phyloP scores from a whole-genome alignment of 176 grass and related monocot genomes.

The Oryza officinalis region DNA sequence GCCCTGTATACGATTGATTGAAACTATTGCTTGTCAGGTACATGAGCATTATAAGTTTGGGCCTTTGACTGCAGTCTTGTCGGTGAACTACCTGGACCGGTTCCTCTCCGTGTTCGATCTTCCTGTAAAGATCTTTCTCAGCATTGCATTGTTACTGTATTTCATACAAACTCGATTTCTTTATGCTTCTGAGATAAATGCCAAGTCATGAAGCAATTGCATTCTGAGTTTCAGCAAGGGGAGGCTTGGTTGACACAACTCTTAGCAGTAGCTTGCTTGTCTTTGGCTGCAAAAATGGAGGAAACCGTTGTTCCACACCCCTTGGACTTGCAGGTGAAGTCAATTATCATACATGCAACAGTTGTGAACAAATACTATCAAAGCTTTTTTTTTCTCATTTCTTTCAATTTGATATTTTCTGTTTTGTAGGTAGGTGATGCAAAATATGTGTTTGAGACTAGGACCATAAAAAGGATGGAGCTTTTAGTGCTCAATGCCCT shows the following conservation, averaged over 20 bases:
- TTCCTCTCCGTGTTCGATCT: conserved; percentile 79
- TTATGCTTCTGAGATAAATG: conserved; percentile 11
- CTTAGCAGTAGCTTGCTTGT: conserved; percentile 82
- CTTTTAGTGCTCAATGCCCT: conserved; percentile 74
- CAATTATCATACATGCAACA: conserved; percentile 24
- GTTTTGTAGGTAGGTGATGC: conserved; percentile 52
- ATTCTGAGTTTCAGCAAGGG: conserved; percentile 50
- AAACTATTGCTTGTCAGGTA: conserved; percentile 57
- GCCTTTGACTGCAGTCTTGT: conserved; percentile 75
- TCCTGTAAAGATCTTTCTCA: conserved; percentile 56
- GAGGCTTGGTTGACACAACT: conserved; percentile 77
- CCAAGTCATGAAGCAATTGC: conserved; percentile 29
- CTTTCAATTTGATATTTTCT: not conserved
- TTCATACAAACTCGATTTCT: conserved; percentile 2
- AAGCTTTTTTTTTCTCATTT: conserved; percentile 13
- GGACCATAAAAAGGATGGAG: conserved; percentile 91
- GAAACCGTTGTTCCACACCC: conserved; percentile 75
- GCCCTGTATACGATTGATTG: conserved; percentile 29
- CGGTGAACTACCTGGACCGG: conserved; percentile 94
- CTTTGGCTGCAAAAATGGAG: conserved; percentile 91
- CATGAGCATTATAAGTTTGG: conserved; percentile 78
- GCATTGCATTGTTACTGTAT: conserved; percentile 28
- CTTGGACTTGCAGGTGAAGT: conserved; percentile 71
- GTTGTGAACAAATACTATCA: not conserved
- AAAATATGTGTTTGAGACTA: conserved; percentile 71